Conservation (phyloP, 2,329 filamentous ascomycete species). For the Sporothrix protearum region DNA sequence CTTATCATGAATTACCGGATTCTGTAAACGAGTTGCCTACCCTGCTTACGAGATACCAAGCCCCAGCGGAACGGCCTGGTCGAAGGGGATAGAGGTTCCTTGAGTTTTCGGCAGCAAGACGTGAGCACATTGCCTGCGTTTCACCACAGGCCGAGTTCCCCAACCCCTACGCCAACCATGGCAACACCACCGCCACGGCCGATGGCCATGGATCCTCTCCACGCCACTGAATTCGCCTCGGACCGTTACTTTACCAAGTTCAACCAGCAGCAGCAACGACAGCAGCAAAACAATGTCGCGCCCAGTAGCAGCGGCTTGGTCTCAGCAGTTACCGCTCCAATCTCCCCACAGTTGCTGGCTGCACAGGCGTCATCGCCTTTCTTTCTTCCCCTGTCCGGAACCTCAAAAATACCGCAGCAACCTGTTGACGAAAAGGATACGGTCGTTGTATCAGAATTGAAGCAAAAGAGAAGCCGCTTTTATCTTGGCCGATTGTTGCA, state of each 20-base stretch:
- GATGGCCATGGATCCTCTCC: slow-evolving; percentile 56
- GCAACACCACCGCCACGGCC: slow-evolving; percentile 32
- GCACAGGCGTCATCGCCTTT: slow-evolving; percentile 41
- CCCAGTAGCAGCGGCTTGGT: neutral
- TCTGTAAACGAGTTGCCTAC: neutral
- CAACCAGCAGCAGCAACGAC: slow-evolving; percentile 49
- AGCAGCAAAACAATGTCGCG: slow-evolving; percentile 35
- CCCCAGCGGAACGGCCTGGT: slow-evolving; percentile 8
- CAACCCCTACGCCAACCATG: slow-evolving; percentile 24
- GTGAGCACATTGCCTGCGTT: neutral
- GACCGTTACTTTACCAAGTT: slow-evolving; percentile 62
- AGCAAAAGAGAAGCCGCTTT: slow-evolving; percentile 40
- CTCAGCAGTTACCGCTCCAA: slow-evolving; percentile 30
- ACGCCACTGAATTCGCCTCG: slow-evolving; percentile 64
- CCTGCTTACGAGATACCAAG: slow-evolving; percentile 1
- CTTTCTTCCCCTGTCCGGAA: slow-evolving; percentile 49
- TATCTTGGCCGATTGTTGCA: slow-evolving; percentile 25
- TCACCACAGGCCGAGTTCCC: neutral
- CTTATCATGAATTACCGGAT: slow-evolving; percentile 21
- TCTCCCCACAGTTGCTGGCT: slow-evolving; percentile 29
- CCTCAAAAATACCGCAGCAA: slow-evolving; percentile 34
- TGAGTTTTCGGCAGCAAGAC: neutral
- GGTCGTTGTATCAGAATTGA: slow-evolving; percentile 34
- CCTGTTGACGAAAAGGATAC: slow-evolving; percentile 31
- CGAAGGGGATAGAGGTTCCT: slow-evolving; percentile 11